Percentiles rank a stretch among this genome's conserved stretches.
These are phyloP conservation scores for Ricinus communis DNA, from an alignment of 345 rosid genomes.

Conservation along the genomic window DNA sequence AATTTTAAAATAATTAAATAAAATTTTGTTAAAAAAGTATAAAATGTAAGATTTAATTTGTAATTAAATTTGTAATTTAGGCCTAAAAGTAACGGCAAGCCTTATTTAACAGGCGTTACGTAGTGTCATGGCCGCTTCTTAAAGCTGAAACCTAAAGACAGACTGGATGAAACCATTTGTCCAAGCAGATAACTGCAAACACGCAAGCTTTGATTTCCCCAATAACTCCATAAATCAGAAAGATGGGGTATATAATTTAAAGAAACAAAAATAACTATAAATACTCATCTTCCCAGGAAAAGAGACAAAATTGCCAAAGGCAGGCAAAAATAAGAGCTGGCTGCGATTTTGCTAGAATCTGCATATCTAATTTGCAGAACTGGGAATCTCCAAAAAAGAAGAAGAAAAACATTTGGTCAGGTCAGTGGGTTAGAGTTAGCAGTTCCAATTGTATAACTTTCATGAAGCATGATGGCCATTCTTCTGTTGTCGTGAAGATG, in stretches of 20 bases:
- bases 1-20: too few relatives aligned
- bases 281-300: constrained; percentile 15
- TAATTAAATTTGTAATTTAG: too few relatives aligned
- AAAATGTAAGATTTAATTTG: too few relatives aligned
- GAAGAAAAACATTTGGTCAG: not conserved
- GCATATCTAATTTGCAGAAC: constrained; percentile 11
- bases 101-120: too few relatives aligned
- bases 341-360: constrained; percentile 4
- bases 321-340: not conserved
- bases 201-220: not conserved
- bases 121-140: too few relatives aligned
- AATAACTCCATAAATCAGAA: not conserved
- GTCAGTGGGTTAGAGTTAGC: not conserved
- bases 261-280: not conserved
- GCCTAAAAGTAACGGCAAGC: too few relatives aligned
- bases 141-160: too few relatives aligned
- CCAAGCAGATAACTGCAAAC: not conserved
- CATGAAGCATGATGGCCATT: constrained; percentile 27
- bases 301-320: not conserved
- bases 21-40: too few relatives aligned
- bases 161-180: not conserved
- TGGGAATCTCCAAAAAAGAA: not conserved
- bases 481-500: constrained; percentile 23
- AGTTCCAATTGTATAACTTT: not conserved
- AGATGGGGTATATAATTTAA: constrained; percentile 1